phyloP scores from a whole-genome alignment of 2,329 filamentous ascomycete species.

The Aureobasidium sp. region DNA sequence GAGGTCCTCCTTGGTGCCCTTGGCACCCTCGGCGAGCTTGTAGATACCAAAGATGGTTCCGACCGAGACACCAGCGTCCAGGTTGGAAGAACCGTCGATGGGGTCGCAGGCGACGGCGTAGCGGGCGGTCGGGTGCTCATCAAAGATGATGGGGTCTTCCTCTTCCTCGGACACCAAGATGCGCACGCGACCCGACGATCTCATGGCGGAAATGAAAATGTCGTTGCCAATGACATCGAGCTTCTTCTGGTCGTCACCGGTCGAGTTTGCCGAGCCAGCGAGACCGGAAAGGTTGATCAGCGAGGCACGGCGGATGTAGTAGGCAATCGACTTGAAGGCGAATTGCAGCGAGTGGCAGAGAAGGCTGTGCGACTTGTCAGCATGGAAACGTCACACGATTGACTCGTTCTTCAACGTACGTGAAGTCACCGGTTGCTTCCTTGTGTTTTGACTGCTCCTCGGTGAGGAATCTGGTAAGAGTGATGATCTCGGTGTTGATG shows the following conservation, averaged over 20 bases:
- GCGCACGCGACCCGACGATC: constrained; percentile 79
- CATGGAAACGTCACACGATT: neutral
- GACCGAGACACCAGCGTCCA: constrained; percentile 94
- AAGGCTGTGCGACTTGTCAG: constrained; percentile 47
- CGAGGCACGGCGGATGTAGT: constrained; percentile 94
- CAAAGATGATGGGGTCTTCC: constrained; percentile 82
- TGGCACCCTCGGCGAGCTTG: constrained; percentile 70
- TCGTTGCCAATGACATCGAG: constrained; percentile 98
- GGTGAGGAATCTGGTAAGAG: constrained; percentile 87
- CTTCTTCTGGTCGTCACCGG: constrained; percentile 98
- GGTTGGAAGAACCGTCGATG: constrained; percentile 94
- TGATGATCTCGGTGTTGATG: constrained; percentile 94
- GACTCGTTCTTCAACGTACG: constrained; percentile 36
- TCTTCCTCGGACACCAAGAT: constrained; percentile 97
- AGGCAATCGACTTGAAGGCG: constrained; percentile 98
- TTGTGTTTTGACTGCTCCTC: constrained; percentile 91
- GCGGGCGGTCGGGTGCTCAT: constrained; percentile 61
- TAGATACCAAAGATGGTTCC: constrained; percentile 96
- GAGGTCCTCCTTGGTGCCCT: constrained; percentile 73
- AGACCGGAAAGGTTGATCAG: constrained; percentile 84
- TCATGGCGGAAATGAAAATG: constrained; percentile 93
- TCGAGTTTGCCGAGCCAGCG: constrained; percentile 87
- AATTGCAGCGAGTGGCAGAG: constrained; percentile 97
- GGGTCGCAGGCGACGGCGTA: constrained; percentile 97
- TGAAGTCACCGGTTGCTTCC: constrained; percentile 97